These are phyloP conservation scores for Thermochaetoides dissita DNA, from an alignment of 2,329 filamentous ascomycete species.

Conservation along the genomic window DNA sequence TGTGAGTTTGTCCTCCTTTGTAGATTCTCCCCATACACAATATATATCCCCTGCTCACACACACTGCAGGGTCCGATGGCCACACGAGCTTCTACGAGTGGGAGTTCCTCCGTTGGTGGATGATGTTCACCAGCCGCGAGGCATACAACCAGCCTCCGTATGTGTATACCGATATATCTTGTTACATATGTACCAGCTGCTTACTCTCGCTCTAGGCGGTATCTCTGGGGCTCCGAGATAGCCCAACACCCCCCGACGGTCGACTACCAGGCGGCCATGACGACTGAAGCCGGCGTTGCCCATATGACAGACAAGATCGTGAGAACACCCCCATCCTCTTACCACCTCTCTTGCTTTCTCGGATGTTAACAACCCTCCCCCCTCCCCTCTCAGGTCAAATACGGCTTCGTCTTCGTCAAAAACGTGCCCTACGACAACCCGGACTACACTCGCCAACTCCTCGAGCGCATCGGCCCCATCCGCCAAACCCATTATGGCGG, in stretches of 20 bases:
- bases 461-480: constrained; percentile 75
- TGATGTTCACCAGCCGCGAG: not conserved
- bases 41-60: not conserved
- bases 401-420: constrained; percentile 67
- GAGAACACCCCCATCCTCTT: constrained; percentile 13
- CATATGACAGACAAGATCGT: constrained; percentile 53
- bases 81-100: constrained; percentile 57
- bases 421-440: constrained; percentile 51
- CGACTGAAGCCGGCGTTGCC: constrained; percentile 36
- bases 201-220: constrained; percentile 6
- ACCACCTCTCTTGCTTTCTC: no score
- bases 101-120: constrained; percentile 42
- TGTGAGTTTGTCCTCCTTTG: not conserved
- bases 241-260: constrained; percentile 41
- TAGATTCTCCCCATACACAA: not conserved
- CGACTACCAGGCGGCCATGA: constrained; percentile 46
- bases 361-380: not conserved
- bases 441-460: constrained; percentile 56
- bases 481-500: constrained; percentile 81
- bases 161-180: not conserved
- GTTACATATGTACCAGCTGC: not conserved
- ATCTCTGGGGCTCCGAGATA: constrained; percentile 22
- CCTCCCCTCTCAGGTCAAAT: constrained; percentile 35
- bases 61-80: constrained; percentile 46
- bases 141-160: no score